Conservation (phyloP, 371 early-diverging fungal species). For the Rhizomucor miehei region DNA sequence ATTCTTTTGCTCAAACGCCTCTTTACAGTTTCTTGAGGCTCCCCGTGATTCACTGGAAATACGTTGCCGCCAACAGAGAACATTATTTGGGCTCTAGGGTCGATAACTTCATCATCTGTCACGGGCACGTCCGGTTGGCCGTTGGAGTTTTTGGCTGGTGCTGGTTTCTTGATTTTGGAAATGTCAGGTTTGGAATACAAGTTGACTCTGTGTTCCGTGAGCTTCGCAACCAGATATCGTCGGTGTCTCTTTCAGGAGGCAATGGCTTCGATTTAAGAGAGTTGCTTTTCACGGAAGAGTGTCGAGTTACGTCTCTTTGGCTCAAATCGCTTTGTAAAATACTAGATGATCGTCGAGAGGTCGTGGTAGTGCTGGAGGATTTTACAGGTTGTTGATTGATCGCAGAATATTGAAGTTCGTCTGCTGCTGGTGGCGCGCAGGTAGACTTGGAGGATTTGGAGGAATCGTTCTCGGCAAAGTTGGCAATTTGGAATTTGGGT, state of each 20-base stretch:
- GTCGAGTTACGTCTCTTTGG: too few species aligned
- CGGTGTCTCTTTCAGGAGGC: too few species aligned
- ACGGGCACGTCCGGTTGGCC: not conserved
- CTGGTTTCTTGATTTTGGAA: conserved; percentile 9
- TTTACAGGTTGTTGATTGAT: too few species aligned
- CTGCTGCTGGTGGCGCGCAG: too few species aligned
- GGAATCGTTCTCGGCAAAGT: conserved; percentile 17
- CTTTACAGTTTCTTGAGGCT: conserved; percentile 6
- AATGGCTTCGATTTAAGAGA: too few species aligned
- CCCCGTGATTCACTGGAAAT: conserved; percentile 46
- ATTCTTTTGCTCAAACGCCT: conserved; percentile 4
- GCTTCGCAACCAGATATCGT: not conserved
- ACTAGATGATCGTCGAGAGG: too few species aligned
- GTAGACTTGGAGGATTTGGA: too few species aligned
- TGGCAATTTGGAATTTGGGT: conserved; percentile 30
- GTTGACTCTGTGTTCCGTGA: not conserved
- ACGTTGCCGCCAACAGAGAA: conserved; percentile 52
- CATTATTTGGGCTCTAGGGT: conserved; percentile 49
- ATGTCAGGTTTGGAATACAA: not conserved
- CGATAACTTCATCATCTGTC: conserved; percentile 27
- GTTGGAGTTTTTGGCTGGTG: conserved; percentile 2
- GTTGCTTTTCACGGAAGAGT: too few species aligned
- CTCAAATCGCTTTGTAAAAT: too few species aligned
- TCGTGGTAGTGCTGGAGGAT: too few species aligned
- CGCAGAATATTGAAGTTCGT: too few species aligned